Evolutionary conservation across 768 basidiomycete species (phyloP), one percentile per base, ranked within the genome.

Genomic region (Mycena amicta): DNA sequence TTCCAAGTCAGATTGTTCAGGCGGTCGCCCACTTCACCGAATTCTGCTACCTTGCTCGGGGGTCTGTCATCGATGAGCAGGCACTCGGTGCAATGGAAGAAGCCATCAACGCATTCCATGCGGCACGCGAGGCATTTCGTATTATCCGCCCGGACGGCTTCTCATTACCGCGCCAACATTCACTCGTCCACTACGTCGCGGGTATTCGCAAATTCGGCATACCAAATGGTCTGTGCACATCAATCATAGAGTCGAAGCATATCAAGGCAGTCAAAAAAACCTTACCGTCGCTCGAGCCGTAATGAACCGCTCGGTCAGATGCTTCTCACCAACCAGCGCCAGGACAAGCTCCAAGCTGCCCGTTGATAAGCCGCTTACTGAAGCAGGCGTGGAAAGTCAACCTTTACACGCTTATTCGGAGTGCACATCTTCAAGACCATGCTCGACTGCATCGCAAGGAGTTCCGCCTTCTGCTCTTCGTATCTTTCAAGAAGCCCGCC

Each of bases 181-280:
- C 73, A 0, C 50, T 76, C 1, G 41, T 41, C 0, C 76, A 77
- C 27, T 77, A 74, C 28, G n/a, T n/a, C 0, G 25, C 27, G 0
- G 23, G 66, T 1, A 73, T 75, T 28, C 15, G 5, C 1, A 37
- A 65, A 1, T 77, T 74, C 56, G 71, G 71, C 2, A 62, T 70
- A 0, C 72, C 71, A 2, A 74, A 74, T 51, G 71, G 75, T 0
- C 67, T 76, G 0, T 77, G 74, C 30, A 72, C 67, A 0, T 76
- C 69, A 0, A 75, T 74, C 15, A 76, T 68, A 0, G 73, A 77
- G 26, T 65, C 64, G 1, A 71, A 68, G 15, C 75, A 74, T 33
- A 72, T 74, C 33, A 68, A 61, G 4, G 71, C 70, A 8, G 70
- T 77, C 3, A 77, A 76, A 50, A 18, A 8, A 50, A 71, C 27